Conservation (phyloP, 805 yeast species). For the Metschnikowia santaceciliae region DNA sequence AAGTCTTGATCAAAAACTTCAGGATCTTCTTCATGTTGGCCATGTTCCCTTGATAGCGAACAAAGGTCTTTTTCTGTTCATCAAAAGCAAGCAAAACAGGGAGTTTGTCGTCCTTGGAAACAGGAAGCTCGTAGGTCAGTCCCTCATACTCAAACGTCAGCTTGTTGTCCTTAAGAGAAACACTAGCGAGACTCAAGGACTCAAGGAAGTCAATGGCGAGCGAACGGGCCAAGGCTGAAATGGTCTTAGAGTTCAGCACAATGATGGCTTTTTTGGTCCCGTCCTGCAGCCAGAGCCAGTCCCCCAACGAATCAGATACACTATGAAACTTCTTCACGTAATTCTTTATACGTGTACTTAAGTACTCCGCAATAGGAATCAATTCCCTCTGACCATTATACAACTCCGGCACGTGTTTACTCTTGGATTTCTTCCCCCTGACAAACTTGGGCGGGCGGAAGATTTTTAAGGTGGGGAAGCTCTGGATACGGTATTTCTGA, state of each 20-base stretch:
- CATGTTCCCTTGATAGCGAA: conserved; percentile 21
- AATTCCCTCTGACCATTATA: conserved; percentile 61
- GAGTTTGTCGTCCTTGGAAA: conserved; percentile 15
- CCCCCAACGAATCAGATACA: conserved; percentile 20
- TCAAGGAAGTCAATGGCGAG: conserved; percentile 69
- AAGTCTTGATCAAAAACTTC: conserved; percentile 29
- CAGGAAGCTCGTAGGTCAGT: conserved; percentile 19
- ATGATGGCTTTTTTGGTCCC: conserved; percentile 45
- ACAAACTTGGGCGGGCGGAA: conserved; percentile 74
- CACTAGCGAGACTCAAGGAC: conserved; percentile 44
- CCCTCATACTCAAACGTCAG: conserved; percentile 18
- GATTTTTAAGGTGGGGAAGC: conserved; percentile 80
- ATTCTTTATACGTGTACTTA: conserved; percentile 58
- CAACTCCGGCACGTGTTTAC: conserved; percentile 48
- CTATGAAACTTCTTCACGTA: conserved; percentile 52
- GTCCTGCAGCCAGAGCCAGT: conserved; percentile 24
- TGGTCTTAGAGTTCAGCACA: conserved; percentile 45
- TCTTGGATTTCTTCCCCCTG: conserved; percentile 17
- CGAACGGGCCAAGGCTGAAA: conserved; percentile 57
- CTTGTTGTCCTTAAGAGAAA: conserved; percentile 17
- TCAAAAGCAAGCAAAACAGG: conserved; percentile 29
- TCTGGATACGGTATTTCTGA: conserved; percentile 57
- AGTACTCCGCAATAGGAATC: conserved; percentile 50
- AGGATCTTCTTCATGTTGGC: conserved; percentile 28
- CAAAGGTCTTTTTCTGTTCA: conserved; percentile 17